phyloP scores from a whole-genome alignment of 148 eudicot genomes.

The Cornus controversa region DNA sequence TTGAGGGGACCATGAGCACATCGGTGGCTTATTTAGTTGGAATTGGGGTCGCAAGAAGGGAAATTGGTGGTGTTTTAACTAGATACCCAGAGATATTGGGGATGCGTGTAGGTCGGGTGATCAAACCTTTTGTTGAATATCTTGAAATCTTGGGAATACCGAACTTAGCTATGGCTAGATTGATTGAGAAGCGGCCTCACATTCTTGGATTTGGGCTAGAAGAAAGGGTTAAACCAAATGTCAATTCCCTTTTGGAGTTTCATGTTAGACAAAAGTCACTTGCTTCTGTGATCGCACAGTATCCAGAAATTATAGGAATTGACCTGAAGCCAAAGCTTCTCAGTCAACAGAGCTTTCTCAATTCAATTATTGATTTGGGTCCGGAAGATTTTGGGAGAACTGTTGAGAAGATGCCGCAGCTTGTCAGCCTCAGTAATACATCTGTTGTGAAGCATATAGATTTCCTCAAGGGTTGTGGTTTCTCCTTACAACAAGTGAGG shows the following conservation, averaged over 20 bases:
- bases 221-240: conserved; percentile 77
- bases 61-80: conserved; percentile 76
- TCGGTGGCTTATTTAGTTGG: conserved; percentile 97
- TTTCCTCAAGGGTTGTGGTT: conserved; percentile 71
- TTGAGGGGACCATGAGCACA: conserved; percentile 99
- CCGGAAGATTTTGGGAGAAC: conserved; percentile 73
- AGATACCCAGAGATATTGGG: conserved; percentile 87
- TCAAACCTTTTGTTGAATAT: conserved; percentile 93
- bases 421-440: conserved; percentile 55
- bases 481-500: conserved; percentile 52
- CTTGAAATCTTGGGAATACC: conserved; percentile 80
- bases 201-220: conserved; percentile 81
- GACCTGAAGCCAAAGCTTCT: conserved; percentile 65
- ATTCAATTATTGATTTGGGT: conserved; percentile 45
- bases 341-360: conserved; percentile 44
- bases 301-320: conserved; percentile 89
- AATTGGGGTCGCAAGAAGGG: conserved; percentile 91
- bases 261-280: conserved; percentile 64
- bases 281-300: conserved; percentile 77
- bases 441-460: conserved; percentile 73
- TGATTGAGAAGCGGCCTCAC: conserved; percentile 83
- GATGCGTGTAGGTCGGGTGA: conserved; percentile 86
- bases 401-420: conserved; percentile 92
- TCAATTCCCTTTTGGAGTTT: conserved; percentile 52
- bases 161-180: conserved; percentile 70